These are phyloP conservation scores for Paramecium caudatum DNA, from an alignment of 73 alveolate genomes.

Conservation along the genomic window DNA sequence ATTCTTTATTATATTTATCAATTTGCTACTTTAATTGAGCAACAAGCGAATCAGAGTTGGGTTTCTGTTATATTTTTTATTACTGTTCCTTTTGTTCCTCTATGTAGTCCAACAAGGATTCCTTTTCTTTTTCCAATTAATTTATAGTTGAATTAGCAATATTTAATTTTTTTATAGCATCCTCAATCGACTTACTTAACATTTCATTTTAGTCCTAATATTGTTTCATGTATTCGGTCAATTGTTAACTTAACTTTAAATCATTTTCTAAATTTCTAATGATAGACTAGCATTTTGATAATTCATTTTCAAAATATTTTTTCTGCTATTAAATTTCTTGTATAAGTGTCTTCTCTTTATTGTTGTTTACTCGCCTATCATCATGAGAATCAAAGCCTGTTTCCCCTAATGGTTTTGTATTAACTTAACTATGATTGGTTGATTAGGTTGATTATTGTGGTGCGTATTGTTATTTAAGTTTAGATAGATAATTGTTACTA, in stretches of 20 bases:
- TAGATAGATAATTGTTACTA: not conserved
- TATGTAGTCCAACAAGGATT: not conserved
- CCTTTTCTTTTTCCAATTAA: conserved; percentile 24
- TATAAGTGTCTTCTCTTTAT: too few species aligned
- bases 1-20: not conserved
- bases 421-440: conserved; percentile 14
- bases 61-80: too few species aligned
- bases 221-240: too few species aligned
- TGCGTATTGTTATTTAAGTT: conserved; percentile 14
- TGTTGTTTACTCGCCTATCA: too few species aligned
- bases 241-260: too few species aligned
- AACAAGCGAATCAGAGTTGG: too few species aligned
- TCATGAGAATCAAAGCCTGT: too few species aligned
- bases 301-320: not conserved
- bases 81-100: conserved; percentile 12
- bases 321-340: too few species aligned
- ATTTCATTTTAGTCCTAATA: not conserved
- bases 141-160: not conserved
- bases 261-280: not conserved
- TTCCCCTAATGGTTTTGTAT: not conserved
- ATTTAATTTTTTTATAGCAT: not conserved
- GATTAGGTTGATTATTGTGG: conserved; percentile 22
- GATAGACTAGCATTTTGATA: not conserved
- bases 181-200: conserved; percentile 12
- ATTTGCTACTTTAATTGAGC: not conserved